Evolutionary conservation across 176 grass and related monocot species (phyloP).

Genomic region (Poa pratensis): DNA sequence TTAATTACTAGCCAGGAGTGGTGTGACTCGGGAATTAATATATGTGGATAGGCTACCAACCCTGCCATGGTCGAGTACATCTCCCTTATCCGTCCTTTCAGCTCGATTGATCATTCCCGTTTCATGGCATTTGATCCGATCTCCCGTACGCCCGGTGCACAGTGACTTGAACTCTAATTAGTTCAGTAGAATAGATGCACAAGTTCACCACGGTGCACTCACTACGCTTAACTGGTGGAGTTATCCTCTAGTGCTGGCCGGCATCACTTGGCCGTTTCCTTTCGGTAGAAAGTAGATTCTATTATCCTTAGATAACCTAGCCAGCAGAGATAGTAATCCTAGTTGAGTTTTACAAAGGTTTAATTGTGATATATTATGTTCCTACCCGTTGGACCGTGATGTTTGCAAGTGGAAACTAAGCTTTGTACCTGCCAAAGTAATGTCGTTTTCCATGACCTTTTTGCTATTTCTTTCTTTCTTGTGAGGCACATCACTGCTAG

Average conservation of each 20-base stretch:
- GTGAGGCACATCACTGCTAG: background rate
- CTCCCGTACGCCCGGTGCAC: too few species aligned
- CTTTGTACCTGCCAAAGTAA: conserved; percentile 16
- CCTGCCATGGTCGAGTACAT: too few species aligned
- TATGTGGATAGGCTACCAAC: conserved; percentile 14
- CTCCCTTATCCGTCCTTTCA: too few species aligned
- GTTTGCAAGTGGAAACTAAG: background rate
- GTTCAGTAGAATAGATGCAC: too few species aligned
- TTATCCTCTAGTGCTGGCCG: background rate
- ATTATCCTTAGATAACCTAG: background rate
- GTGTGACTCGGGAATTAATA: conserved; percentile 14
- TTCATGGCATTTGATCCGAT: too few species aligned
- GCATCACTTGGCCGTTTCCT: background rate
- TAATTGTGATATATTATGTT: background rate
- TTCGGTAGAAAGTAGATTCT: background rate
- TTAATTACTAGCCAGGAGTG: background rate
- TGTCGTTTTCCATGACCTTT: background rate
- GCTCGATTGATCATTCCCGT: too few species aligned
- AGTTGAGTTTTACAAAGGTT: background rate
- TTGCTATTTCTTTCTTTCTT: background rate
- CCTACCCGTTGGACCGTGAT: background rate
- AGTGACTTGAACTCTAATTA: too few species aligned
- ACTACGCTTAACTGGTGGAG: background rate
- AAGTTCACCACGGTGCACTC: too few species aligned
- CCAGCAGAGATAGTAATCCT: background rate